Evolutionary conservation across 192 early-diverging fungal species (phyloP).

Genomic region (Backusella luteola): DNA sequence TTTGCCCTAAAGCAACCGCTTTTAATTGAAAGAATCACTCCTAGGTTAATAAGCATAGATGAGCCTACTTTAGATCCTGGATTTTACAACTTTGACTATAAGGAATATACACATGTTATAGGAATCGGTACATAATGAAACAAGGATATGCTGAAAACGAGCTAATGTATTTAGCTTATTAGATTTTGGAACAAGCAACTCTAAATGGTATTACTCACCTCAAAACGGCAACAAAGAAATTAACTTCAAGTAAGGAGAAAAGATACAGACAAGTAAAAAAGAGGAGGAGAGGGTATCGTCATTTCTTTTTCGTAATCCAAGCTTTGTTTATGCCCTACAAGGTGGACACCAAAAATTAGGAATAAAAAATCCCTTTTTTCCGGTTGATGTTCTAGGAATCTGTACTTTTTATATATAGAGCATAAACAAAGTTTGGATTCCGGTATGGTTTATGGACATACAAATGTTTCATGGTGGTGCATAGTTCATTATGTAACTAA

Average conservation of each 20-base stretch:
- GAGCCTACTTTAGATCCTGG: background rate
- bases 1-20: background rate
- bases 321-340: constrained; percentile 10
- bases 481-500: background rate
- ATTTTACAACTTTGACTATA: background rate
- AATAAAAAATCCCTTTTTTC: background rate
- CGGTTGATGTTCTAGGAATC: background rate
- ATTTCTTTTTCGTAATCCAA: constrained; percentile 18
- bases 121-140: constrained; percentile 4
- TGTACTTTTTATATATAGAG: background rate
- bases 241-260: constrained; percentile 22
- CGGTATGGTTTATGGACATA: background rate
- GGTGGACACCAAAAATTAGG: too few relatives aligned
- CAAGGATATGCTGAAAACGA: background rate
- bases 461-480: background rate
- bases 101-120: constrained; percentile 8
- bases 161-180: background rate
- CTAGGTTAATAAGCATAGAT: background rate
- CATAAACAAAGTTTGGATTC: background rate
- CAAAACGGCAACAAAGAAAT: constrained; percentile 37
- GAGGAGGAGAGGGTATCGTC: background rate
- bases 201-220: constrained; percentile 27
- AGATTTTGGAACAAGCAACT: constrained; percentile 10
- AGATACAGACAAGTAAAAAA: background rate
- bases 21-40: background rate